Conservation (phyloP, 2,329 filamentous ascomycete genomes). For the Colletotrichum horii region DNA sequence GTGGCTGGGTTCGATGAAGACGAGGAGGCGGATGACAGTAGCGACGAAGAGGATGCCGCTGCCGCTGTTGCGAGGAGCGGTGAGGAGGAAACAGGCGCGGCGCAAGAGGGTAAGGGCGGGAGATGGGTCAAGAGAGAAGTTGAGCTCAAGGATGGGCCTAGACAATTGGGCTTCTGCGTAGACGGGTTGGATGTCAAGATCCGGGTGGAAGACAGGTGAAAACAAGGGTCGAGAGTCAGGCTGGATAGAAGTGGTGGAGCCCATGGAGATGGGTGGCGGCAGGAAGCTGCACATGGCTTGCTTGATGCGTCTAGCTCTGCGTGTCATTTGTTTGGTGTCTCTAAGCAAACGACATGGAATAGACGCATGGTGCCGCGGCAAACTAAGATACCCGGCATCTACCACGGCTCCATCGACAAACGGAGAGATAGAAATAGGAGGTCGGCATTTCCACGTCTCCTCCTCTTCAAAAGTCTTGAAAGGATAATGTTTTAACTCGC, state of each 20-base stretch:
- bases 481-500: neutral
- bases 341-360: neutral
- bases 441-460: neutral
- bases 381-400: neutral
- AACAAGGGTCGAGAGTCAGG: neutral
- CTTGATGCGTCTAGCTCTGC: neutral
- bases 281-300: neutral
- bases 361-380: neutral
- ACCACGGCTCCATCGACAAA: neutral
- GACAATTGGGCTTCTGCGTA: slow-evolving; percentile 83
- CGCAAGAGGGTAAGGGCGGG: slow-evolving; percentile 41
- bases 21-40: slow-evolving; percentile 53
- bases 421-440: neutral
- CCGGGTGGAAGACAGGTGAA: slow-evolving; percentile 63
- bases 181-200: slow-evolving; percentile 75
- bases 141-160: slow-evolving; percentile 79
- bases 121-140: slow-evolving; percentile 80
- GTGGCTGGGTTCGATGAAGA: slow-evolving; percentile 67
- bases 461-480: neutral
- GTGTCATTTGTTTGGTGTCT: neutral
- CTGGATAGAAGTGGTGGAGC: neutral
- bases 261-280: neutral
- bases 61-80: slow-evolving; percentile 29
- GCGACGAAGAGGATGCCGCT: slow-evolving; percentile 54
- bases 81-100: slow-evolving; percentile 25